Evolutionary conservation across 352 stramenopile species (phyloP), one percentile per base, ranked within the genome.

Genomic region (Phytophthora macrochlamydospora): DNA sequence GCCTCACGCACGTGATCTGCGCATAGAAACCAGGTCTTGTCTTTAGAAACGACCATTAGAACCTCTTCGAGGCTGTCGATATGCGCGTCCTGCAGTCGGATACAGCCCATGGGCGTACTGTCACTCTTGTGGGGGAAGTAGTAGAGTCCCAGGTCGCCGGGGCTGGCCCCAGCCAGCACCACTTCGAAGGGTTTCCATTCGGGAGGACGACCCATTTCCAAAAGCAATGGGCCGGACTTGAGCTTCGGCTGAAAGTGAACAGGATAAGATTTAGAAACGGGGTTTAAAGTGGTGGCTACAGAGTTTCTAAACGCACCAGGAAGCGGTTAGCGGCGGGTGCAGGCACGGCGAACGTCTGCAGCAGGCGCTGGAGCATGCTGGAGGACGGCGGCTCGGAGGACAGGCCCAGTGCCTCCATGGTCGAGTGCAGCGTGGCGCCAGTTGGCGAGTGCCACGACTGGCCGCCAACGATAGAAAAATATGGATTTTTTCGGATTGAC

Each of bases 11-110:
- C 74, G 42, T 83, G 64, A 32, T 88, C 78, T 2, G 83, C 83
- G 35, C 86, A 94, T 18, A 94, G 73, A 56, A 92, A 94, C 86
- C 83, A 94, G 56, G 83, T 92, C 65, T 90, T 85, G 67, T 92
- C 82, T 13, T 78, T 74, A 40, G 83, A 88, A 31, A 91, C 74
- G 40, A 94, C 79, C 79, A 92, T 92, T 56, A 93, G 48, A 13
- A 93, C 81, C 58, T 93, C 85, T 52, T 71, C 85, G 9, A 93
- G 65, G 44, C 86, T 75, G 51, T 94, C 86, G 8, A 92, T 78
- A 43, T 90, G 85, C 0, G 83, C 83, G 29, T 67, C 82, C 30
- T 89, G 81, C n/a, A 92, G 72, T 3, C 61, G 62, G 49, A 92
- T 87, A 50, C 71, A 89, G 9, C 81, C 82, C 6, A 76, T 63